Evolutionary conservation across 768 basidiomycete genomes (phyloP).

Genomic region (Sporobolomyces pararoseus): DNA sequence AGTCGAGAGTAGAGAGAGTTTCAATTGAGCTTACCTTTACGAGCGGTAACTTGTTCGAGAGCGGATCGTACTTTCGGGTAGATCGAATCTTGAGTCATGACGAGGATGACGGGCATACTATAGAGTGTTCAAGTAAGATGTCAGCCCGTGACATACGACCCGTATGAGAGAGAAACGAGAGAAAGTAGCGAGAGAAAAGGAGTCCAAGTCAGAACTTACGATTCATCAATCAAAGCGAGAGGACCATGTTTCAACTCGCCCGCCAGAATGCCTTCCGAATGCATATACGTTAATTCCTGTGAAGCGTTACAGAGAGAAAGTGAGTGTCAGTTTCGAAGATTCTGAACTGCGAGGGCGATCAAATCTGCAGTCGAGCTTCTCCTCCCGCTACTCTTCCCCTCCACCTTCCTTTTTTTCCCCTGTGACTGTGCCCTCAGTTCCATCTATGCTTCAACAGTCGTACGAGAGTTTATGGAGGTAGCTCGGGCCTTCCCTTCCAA

Average conservation of each 20-base stretch:
- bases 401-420: too few relatives aligned
- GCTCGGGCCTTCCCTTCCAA: too few relatives aligned
- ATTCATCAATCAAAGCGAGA: constrained; percentile 94
- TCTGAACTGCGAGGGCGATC: too few relatives aligned
- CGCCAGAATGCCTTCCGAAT: constrained; percentile 85
- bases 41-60: constrained; percentile 92
- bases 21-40: constrained; percentile 73
- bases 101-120: constrained; percentile 68
- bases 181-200: neutral
- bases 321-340: too few relatives aligned
- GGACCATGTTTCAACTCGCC: constrained; percentile 99
- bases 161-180: neutral
- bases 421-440: too few relatives aligned
- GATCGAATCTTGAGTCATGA: constrained; percentile 98
- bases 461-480: too few relatives aligned
- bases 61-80: constrained; percentile 91
- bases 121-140: neutral
- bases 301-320: neutral
- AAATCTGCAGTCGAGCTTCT: too few relatives aligned
- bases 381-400: too few relatives aligned
- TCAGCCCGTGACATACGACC: too few relatives aligned
- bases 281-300: constrained; percentile 53
- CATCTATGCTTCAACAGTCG: too few relatives aligned
- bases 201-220: constrained; percentile 56
- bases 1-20: neutral